Base-by-base conservation (phyloP, 192 early-diverging fungal species). In the Spinellus fusiger region DNA sequence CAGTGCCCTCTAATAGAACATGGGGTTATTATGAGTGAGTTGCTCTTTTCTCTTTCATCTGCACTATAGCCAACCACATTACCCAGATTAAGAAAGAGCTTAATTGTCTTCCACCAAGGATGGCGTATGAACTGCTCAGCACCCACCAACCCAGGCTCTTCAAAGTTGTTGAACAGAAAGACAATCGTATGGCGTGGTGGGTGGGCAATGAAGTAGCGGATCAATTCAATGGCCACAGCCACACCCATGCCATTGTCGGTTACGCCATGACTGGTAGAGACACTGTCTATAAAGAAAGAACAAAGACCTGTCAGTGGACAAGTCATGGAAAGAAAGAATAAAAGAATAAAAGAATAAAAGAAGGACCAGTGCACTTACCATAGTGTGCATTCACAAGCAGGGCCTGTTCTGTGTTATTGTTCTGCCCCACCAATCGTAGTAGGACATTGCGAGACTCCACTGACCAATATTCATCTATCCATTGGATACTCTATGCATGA, bases 111-210 rank as follows among this genome's bases (percentile, higher is more conserved):
- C 6, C 77, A 73, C 87, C 87, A 89, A 27, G 73, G 77, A 54
- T 89, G 87, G 23, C 80, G 73, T 26, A 84, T 78, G 68, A 89
- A 84, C 4, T 77, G 68, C 18, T 66, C 70, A 8, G 87, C 84
- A 10, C 87, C 87, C 64, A 77, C 69, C 18, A 89, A 66, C 0
- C 85, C 87, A 56, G 62, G 69, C 59, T 89, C 87, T 69, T 89
- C 87, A 34, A 80, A 80, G 68, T 86, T 87, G 64, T 89, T 86
- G 50, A 89, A 84, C 70, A 87, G 82, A 59, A 89, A 81, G 12
- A 89, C 65, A 35, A 89, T 75, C 4, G 81, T 78, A 48, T 87
- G 77, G 18, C 77, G 69, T 25, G 79, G 76, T n/a, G 84, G 87
- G 33, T 78, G 71, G 22, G 64, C 54, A 23, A 80, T 71, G 60